Evolutionary conservation across 768 basidiomycete species (phyloP), one percentile per base, ranked within the genome.

Genomic region (Rhodotorula taiwanensis): DNA sequence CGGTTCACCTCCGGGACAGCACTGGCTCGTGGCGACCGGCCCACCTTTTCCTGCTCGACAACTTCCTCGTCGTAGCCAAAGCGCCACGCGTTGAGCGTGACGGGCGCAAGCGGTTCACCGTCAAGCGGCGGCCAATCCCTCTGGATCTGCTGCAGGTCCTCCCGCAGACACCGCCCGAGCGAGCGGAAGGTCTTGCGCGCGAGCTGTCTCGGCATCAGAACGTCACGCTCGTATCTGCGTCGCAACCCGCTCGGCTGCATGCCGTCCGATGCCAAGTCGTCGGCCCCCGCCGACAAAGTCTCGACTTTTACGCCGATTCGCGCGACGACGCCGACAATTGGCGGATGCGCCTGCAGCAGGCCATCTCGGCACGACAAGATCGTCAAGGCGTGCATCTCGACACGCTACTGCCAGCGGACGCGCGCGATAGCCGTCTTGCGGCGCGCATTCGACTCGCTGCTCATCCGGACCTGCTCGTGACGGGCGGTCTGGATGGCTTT

Each of bases 401-500:
- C 28, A 20, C 47, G 27, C 28, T 55, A 58, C 2, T 77, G 77
- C 0, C 60, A 74, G 74, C 93, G 95, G 45, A 95, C 93, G 5
- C 95, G 93, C 73, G 94, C 92, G 3, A 88, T 90, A 39, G 10
- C 10, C 16, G 10, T 39, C 36, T 9, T 10, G 36, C 16, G 36
- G 10, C 9, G 10, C 36, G 9, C 36, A 9, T 39, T 9, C 36
- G 36, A 9, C 27, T 92, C 94, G 16, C 93, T 98, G 76, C 86
- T 91, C 86, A 86, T 9, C 83, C 90, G 30, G 84, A 84, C 18
- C 80, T 99, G 20, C 87, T 97, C 44, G 90, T 93, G 0, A 85
- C 97, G 70, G 95, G 93, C 13, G 95, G 92, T 74, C 86, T 87
- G 0, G 91, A 95, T 73, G 95, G 95, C 34, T 88, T 95, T 27